phyloP scores from a whole-genome alignment of 768 basidiomycete species.

The Clitopilus hobsonii region DNA sequence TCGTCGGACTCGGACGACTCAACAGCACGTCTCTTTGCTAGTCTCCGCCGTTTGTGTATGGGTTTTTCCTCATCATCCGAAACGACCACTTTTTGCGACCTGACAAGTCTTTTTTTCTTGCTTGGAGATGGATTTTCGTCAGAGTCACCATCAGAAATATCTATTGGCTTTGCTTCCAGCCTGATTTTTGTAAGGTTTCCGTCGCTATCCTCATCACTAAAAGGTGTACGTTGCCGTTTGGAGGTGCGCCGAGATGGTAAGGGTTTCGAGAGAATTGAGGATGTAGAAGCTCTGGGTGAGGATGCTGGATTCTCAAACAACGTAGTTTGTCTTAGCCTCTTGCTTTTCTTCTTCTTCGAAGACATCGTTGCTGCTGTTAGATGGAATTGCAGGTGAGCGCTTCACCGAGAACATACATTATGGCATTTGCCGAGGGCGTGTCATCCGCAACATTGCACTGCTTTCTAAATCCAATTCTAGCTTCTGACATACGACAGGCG shows the following conservation, averaged over 20 bases:
- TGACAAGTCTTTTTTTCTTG: slow-evolving; percentile 7
- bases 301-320: slow-evolving; percentile 29
- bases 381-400: no score
- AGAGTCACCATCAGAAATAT: slow-evolving; percentile 6
- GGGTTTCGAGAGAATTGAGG: slow-evolving; percentile 5
- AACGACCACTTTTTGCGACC: slow-evolving; percentile 10
- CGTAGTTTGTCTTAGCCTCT: slow-evolving; percentile 38
- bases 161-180: slow-evolving; percentile 33
- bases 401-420: no score
- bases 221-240: slow-evolving; percentile 11
- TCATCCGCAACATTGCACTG: no score
- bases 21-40: slow-evolving; percentile 31
- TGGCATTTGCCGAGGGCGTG: no score
- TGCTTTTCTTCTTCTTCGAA: slow-evolving; percentile 14
- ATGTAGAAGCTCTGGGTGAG: slow-evolving; percentile 16
- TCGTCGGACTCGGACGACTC: slow-evolving; percentile 37
- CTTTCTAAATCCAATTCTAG: neutral
- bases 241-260: neutral
- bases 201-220: slow-evolving; percentile 15
- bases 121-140: slow-evolving; percentile 5
- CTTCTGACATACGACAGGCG: neutral
- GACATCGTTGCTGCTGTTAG: no score
- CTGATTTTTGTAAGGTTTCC: slow-evolving; percentile 43
- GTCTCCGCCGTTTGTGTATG: slow-evolving; percentile 28
- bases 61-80: slow-evolving; percentile 31